These are phyloP conservation scores for Pyricularia pennisetigena DNA, from an alignment of 2,329 filamentous ascomycete species.

Conservation along the genomic window DNA sequence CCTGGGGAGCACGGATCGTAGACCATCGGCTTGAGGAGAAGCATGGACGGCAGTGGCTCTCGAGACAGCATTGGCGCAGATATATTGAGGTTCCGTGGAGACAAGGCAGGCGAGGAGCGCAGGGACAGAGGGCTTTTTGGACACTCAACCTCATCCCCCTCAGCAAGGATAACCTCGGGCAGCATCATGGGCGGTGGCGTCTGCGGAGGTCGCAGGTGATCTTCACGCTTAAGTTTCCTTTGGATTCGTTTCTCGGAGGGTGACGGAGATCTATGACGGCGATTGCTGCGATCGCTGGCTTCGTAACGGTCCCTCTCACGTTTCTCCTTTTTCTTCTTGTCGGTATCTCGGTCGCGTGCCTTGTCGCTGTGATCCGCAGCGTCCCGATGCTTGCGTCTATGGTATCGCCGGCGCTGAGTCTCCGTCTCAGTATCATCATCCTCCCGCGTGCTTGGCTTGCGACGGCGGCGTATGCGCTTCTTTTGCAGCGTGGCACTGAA, in stretches of 20 bases:
- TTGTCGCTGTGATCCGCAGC: conserved; percentile 17
- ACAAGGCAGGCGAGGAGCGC: background rate
- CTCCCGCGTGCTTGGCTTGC: conserved; percentile 11
- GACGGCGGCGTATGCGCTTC: conserved; percentile 30
- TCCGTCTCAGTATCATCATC: conserved; percentile 5
- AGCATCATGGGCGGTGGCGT: conserved; percentile 1
- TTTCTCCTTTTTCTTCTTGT: conserved; percentile 5
- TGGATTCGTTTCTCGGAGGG: conserved; percentile 10
- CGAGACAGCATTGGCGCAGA: conserved; percentile 38
- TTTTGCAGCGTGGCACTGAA: conserved; percentile 39
- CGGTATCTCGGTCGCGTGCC: conserved; percentile 1
- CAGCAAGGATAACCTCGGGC: conserved; percentile 7
- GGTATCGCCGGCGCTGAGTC: conserved; percentile 2
- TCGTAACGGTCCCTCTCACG: conserved; percentile 12
- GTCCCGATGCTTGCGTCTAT: conserved; percentile 23
- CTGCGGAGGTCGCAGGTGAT: background rate
- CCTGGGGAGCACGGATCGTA: conserved; percentile 34
- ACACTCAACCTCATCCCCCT: conserved; percentile 8
- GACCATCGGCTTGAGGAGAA: conserved; percentile 44
- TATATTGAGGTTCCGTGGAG: conserved; percentile 22
- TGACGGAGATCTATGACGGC: conserved; percentile 10
- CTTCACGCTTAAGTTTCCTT: conserved; percentile 11
- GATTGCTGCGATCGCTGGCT: conserved; percentile 15
- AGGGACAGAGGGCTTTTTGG: conserved; percentile 1
- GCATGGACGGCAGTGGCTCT: conserved; percentile 31